Evolutionary conservation across 306 rosid species (phyloP), one percentile per base, ranked within the genome.

Genomic region (Vigna mungo): DNA sequence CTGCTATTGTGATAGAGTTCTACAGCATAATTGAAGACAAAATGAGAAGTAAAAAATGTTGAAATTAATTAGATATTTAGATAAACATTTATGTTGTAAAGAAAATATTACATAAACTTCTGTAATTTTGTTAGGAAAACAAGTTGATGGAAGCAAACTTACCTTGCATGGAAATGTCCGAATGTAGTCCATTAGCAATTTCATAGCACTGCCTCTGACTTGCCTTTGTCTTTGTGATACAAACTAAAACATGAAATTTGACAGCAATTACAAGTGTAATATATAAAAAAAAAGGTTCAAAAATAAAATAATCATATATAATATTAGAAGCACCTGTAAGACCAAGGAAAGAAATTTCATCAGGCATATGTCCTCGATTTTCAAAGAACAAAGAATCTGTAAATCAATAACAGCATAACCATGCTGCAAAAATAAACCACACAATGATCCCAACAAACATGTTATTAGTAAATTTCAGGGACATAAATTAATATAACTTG

Each of bases 221-320:
- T 93, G 97, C 69, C 88, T 89, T 68, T 92, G 85, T 85, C 92
- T 88, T 84, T 95, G 99, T 18, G 99, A 92, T 85, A 92, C 80
- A 82, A 90, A 95, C 99, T 92, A 86, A 53, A 76, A 81, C 69
- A 82, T 75, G 56, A 74, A 72, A 37, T 80, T 48, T 71, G 46
- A 71, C 65, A 62, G 73, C 34, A 44, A 73, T 55, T 49, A 73
- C 15, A 67, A 68, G 39, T 75, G 27, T 60, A 66, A 71, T 10
- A 60, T 25, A 68, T 53, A 60, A 27, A 58, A 54, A 27, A 58
- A 49, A 14, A 16, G 68, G 4, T 18, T 69, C 4, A 15, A 70
- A 39, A 34, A 54, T 39, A 48, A 87, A 68, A 25, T 52, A 68
- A 30, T 23, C 8, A 53, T 15, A 47, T 60, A 20, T 36, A 68